Percentiles rank a stretch among this genome's conserved stretches.
These are phyloP conservation scores for Scytalidium sp. DNA, from an alignment of 2,329 filamentous ascomycete genomes.

Conservation along the genomic window DNA sequence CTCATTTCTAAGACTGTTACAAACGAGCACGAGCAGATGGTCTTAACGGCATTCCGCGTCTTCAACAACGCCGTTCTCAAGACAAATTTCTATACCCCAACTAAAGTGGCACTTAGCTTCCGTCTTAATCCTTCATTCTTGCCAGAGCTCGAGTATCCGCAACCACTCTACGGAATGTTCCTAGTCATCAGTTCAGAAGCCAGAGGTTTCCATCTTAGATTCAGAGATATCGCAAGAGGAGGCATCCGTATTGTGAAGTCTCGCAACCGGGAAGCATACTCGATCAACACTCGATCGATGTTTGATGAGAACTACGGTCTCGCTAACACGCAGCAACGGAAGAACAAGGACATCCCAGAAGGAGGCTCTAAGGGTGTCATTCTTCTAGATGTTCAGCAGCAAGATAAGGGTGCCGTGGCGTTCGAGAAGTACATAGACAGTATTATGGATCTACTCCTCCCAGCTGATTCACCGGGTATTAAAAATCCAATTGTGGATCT, in stretches of 20 bases:
- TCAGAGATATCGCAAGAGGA: constrained; percentile 93
- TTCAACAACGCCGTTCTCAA: constrained; percentile 95
- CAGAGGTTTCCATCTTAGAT: constrained; percentile 93
- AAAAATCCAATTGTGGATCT: constrained; percentile 98
- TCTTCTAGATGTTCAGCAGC: constrained; percentile 87
- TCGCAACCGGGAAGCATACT: constrained; percentile 90
- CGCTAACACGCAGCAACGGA: constrained; percentile 96
- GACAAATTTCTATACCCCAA: constrained; percentile 93
- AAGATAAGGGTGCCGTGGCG: constrained; percentile 86
- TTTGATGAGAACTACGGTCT: constrained; percentile 99
- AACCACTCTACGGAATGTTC: constrained; percentile 97
- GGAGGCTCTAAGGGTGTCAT: constrained; percentile 98
- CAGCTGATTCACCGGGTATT: constrained; percentile 88
- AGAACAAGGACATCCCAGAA: constrained; percentile 99
- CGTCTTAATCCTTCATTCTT: constrained; percentile 86
- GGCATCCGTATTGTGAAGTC: constrained; percentile 99
- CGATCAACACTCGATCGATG: constrained; percentile 92
- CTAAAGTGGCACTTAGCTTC: constrained; percentile 97
- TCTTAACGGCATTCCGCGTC: constrained; percentile 93
- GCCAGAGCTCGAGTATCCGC: constrained; percentile 87
- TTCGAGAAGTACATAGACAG: constrained; percentile 99
- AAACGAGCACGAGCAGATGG: constrained; percentile 97
- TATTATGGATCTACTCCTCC: constrained; percentile 90
- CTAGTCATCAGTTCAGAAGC: constrained; percentile 96
- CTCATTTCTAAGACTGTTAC: constrained; percentile 75